Evolutionary conservation across 1,139 yeast genomes (phyloP), one percentile per base, ranked within the genome.

Genomic region (Magnusiomyces fungicola): DNA sequence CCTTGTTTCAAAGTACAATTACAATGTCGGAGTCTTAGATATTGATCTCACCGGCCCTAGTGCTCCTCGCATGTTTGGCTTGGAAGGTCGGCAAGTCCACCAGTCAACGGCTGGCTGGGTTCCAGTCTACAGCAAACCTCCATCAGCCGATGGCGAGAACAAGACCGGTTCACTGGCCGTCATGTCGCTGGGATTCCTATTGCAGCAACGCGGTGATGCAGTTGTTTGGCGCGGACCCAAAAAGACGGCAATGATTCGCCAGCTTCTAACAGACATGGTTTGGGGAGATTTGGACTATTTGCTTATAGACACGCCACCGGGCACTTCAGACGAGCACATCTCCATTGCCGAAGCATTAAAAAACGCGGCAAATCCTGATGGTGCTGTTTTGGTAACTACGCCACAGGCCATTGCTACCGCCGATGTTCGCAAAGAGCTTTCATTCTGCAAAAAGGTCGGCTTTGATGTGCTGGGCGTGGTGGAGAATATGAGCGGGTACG

Each of bases 141-240:
- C 30, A 22, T n/a, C 29, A 12, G n/a, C 37, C 6, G 18, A 9
- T 14, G 25, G 73, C 67, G 57, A 53, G 62, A 61, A 53, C 53
- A 37, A 53, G 59, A 58, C 60, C 49, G 44, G 56, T 55, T 54
- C 21, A 50, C 66, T 58, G 52, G 70, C 80, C 41, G 74, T 90
- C 44, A 89, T 92, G 85, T 87, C 96, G 3, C 69, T 94, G n/a
- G 99, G 98, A 2, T 92, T 94, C 61, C 66, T 94, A 43, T 67
- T 92, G 9, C 83, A 84, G 18, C 81, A 86, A 62, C 69, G 97
- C 52, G 95, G 95, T 24, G 86, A 84, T 59, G 81, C 95, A 21
- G 95, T 94, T 30, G 97, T 92, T 7, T 94, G 99, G 99, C 74
- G 97, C 61, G 99, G 99, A 0, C 98, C 99, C 1, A 89, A 90